Base-by-base conservation (phyloP, 2,329 filamentous ascomycete genomes). In the Cercospora sesami region DNA sequence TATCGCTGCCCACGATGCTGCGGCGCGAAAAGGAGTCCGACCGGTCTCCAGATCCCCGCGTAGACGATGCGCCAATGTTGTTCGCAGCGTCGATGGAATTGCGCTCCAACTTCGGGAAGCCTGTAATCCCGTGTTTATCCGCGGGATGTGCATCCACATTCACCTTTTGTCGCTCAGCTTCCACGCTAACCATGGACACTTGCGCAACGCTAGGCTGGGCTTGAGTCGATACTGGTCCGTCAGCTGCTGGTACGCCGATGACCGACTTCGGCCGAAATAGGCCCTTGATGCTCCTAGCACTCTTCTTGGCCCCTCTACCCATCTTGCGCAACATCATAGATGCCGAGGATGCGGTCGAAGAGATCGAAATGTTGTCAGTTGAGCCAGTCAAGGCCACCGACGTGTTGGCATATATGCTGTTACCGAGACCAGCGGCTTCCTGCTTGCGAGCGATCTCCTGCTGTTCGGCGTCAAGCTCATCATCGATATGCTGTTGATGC, bases 231-330 rank as follows among this genome's bases (percentile, higher is more conserved):
- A 89, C 80, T 30, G 87, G 84, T 5, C 85, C 83, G 73, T 97
- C 93, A 3, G 90, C 87, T 33, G 89, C 85, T 18, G 92, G 88
- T 21, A 90, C 88, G 33, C 93, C 94, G 74, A 94, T 87, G 16
- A 96, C 85, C 1, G 94, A 98, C 80, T 98, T 99, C 0, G 95
- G 94, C 70, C 95, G 87, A 83, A 99, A 99, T 7, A 99, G 85
- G 28, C 95, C 95, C 73, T 96, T 96, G 64, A 99, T 87, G 26
- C 94, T 97, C 59, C 94, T 87, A 18, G 91, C 91, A 62, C 93
- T 90, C 81, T 95, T 96, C 86, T 97, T 98, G 89, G 98, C 91
- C n/a, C 94, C 94, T 72, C 93, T 93, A 65, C 95, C 95, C 95
- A 99, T 99, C 83, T 99, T 99, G 63, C 95, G 89, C 73, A 99